A percentile compares a stretch with the other conserved stretches of the same genome.
phyloP scores from a whole-genome alignment of 1,284 basidiomycete species.

The Ceratobasidium sp. region DNA sequence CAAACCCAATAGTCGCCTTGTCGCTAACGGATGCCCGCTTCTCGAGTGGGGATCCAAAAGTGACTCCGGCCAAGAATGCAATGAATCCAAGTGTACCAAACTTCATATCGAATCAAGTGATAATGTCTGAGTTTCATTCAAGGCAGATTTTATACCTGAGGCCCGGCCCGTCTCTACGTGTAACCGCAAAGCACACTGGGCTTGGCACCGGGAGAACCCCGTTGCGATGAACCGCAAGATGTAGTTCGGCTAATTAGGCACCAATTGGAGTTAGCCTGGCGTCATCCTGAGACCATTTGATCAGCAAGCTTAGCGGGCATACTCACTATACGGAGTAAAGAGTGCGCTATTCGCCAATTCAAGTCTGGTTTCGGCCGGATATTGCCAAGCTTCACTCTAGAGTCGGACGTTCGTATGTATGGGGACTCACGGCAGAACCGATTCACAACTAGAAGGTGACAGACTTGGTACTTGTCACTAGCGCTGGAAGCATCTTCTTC shows the following conservation, averaged over 20 bases:
- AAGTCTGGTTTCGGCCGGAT: no score
- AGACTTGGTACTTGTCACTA: no score
- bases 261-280: not conserved
- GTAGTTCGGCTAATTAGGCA: not conserved
- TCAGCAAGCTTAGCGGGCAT: no score
- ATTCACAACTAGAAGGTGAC: no score
- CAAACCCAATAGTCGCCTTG: conserved; percentile 9
- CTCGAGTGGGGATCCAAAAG: not conserved
- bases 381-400: no score
- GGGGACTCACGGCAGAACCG: no score
- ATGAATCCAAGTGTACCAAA: not conserved
- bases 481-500: no score
- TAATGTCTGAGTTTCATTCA: not conserved
- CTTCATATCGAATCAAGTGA: not conserved
- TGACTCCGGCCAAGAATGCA: no score
- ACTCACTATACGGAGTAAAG: no score
- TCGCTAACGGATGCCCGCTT: conserved; percentile 12
- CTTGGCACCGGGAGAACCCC: not conserved
- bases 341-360: no score
- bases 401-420: no score
- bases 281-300: no score
- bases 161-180: not conserved
- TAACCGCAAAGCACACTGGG: not conserved
- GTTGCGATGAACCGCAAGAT: not conserved
- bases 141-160: not conserved